These are phyloP conservation scores for Brasilioporus rufonigricans DNA, from an alignment of 768 basidiomycete species.

Conservation along the genomic window DNA sequence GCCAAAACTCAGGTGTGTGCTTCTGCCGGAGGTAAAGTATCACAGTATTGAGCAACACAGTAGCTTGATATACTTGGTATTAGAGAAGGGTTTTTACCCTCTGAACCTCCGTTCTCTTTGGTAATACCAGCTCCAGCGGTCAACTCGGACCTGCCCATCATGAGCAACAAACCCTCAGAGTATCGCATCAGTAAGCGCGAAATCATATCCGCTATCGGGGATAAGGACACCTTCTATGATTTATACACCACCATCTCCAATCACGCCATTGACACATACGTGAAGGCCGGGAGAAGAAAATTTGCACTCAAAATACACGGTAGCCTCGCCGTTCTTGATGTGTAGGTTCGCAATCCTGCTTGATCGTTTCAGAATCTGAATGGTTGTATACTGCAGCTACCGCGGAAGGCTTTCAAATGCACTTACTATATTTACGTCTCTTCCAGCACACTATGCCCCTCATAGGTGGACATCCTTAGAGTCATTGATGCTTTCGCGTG, in stretches of 20 bases:
- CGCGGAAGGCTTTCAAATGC: constrained; percentile 64
- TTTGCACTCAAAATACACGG: constrained; percentile 86
- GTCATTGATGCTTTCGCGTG: constrained; percentile 72
- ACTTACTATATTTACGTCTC: constrained; percentile 66
- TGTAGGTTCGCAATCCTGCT: constrained; percentile 52
- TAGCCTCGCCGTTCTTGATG: constrained; percentile 81
- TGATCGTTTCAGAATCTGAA: constrained; percentile 9
- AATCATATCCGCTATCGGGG: constrained; percentile 54
- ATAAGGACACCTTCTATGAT: constrained; percentile 67
- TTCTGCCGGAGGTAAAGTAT: not conserved
- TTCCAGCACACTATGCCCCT: constrained; percentile 85
- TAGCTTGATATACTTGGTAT: constrained; percentile 89
- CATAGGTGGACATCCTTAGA: constrained; percentile 81
- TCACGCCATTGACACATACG: constrained; percentile 81
- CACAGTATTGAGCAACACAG: constrained; percentile 2
- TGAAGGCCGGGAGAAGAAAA: constrained; percentile 77
- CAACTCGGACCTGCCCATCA: constrained; percentile 12
- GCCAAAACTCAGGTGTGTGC: constrained; percentile 75
- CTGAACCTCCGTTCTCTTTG: constrained; percentile 67
- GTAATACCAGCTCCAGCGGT: constrained; percentile 28
- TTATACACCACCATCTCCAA: constrained; percentile 75
- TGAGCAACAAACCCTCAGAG: constrained; percentile 23
- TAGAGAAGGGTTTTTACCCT: constrained; percentile 66
- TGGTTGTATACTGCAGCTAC: constrained; percentile 44
- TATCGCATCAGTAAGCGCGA: constrained; percentile 55